phyloP scores from a whole-genome alignment of 331 rosid genomes.

The Quercus lobata region DNA sequence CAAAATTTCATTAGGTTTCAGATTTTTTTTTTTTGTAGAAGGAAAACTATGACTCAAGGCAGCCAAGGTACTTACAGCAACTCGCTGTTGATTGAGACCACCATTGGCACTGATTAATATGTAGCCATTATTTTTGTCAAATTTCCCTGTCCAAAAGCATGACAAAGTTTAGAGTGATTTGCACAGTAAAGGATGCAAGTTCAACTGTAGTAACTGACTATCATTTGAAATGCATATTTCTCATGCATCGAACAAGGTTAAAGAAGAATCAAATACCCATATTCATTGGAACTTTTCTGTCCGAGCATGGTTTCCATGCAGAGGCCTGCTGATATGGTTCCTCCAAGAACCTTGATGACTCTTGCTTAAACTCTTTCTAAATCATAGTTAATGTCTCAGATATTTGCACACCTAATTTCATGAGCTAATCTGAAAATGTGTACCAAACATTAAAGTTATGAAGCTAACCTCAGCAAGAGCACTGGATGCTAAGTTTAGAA shows the following conservation, averaged over 20 bases:
- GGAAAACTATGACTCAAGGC: neutral
- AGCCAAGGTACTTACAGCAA: slow-evolving; percentile 63
- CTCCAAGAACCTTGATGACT: slow-evolving; percentile 57
- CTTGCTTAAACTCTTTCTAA: slow-evolving; percentile 71
- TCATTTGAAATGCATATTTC: neutral
- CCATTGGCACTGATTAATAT: slow-evolving; percentile 90
- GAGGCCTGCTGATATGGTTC: slow-evolving; percentile 57
- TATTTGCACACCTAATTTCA: slow-evolving; percentile 5
- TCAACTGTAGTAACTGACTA: neutral
- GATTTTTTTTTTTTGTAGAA: neutral
- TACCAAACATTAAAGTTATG: slow-evolving; percentile 6
- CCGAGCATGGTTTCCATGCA: slow-evolving; percentile 84
- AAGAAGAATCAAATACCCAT: slow-evolving; percentile 35
- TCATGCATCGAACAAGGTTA: neutral
- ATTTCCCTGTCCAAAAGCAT: slow-evolving; percentile 47
- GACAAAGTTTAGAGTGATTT: neutral
- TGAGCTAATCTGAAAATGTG: slow-evolving; percentile 7
- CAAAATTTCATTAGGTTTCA: neutral
- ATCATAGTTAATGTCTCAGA: slow-evolving; percentile 13
- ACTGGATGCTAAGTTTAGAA: slow-evolving; percentile 63
- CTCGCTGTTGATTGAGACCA: slow-evolving; percentile 97
- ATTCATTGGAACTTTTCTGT: slow-evolving; percentile 37
- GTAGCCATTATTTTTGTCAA: slow-evolving; percentile 61
- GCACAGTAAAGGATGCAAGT: neutral
- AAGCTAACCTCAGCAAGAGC: slow-evolving; percentile 73